A percentile compares a stretch with the other conserved stretches of the same genome.
phyloP scores from a whole-genome alignment of 179 eudicot species.

The Silene vulgaris region DNA sequence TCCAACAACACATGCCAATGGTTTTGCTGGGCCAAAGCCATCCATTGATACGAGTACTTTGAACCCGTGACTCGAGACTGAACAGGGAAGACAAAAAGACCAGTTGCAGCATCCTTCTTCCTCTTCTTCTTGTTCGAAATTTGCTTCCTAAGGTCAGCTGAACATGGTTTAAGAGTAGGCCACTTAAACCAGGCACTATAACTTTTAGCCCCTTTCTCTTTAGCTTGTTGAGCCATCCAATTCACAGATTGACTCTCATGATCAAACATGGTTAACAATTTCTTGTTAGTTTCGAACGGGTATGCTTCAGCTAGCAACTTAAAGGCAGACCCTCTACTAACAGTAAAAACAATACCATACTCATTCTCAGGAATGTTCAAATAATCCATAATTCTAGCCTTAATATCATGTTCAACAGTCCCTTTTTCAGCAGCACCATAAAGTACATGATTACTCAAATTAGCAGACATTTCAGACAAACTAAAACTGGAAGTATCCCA shows the following conservation, averaged over 20 bases:
- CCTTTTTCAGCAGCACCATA: constrained; percentile 96
- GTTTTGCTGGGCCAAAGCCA: constrained; percentile 98
- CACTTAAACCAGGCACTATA: constrained; percentile 94
- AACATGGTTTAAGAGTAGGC: constrained; percentile 94
- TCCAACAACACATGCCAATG: constrained; percentile 97
- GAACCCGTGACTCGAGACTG: constrained; percentile 97
- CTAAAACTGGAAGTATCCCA: constrained; percentile 92
- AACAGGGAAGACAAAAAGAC: constrained; percentile 94
- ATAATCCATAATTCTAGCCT: constrained; percentile 83
- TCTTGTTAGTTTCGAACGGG: constrained; percentile 94
- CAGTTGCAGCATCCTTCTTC: constrained; percentile 83
- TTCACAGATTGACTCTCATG: constrained; percentile 98
- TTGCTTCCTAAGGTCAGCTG: constrained; percentile 86
- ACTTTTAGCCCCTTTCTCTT: constrained; percentile 86
- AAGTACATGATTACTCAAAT: constrained; percentile 91
- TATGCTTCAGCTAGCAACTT: constrained; percentile 88
- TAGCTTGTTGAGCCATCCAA: constrained; percentile 97
- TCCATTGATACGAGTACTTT: constrained; percentile 98
- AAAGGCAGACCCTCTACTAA: constrained; percentile 94
- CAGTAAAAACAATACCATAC: constrained; percentile 94
- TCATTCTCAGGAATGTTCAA: constrained; percentile 95
- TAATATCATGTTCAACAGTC: constrained; percentile 86
- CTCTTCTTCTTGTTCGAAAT: constrained; percentile 77
- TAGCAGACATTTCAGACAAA: constrained; percentile 90
- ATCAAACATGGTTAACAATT: constrained; percentile 91